Evolutionary conservation across 1,139 yeast species (phyloP), one percentile per base, ranked within the genome.

Genomic region (Diutina rugosa): DNA sequence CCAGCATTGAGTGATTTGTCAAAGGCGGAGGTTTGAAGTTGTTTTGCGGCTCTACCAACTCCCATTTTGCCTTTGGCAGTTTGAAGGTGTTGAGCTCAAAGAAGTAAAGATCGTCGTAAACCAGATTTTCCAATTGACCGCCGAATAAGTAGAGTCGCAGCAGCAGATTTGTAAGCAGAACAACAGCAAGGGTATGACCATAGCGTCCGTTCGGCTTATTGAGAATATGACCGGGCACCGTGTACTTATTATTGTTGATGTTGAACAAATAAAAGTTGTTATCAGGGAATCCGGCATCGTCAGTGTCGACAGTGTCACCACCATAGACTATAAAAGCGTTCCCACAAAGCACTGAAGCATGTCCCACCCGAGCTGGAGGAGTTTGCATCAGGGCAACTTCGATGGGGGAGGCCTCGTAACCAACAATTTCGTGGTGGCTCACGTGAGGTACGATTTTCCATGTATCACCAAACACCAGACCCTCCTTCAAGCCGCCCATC

Each of bases 281-380:
- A 69, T 91, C 97, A 64, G 95, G 90, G 61, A 85, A 81, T 3
- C 90, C 91, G 60, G 82, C 83, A 59, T 81, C 81, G 62, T 87
- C 90, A 44, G 93, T 87, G 63, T 87, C 90, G 56, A 84, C 88
- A 1, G 98, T 93, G 67, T 93, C 99, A 64, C 99, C 99, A 53
- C 98, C 99, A 71, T 89, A 93, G 28, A 93, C 83, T 55, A 93
- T 90, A 65, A 87, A 93, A 0, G 99, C 99, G 66, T 91, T 93
- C 14, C 99, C 99, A 61, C 96, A 86, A 45, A 93, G 77, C 28
- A 93, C 87, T 3, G 96, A 81, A 1, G 97, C 90, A 69, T 95
- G 99, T 1, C 99, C 98, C 6, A 93, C 97, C 63, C 99, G 82
- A 35, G 99, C 97, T 21, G 96, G 93, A 1, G 97, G 97, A 32